phyloP scores from a whole-genome alignment of 192 early-diverging fungal genomes.

The Globomyces pollinis-pini region DNA sequence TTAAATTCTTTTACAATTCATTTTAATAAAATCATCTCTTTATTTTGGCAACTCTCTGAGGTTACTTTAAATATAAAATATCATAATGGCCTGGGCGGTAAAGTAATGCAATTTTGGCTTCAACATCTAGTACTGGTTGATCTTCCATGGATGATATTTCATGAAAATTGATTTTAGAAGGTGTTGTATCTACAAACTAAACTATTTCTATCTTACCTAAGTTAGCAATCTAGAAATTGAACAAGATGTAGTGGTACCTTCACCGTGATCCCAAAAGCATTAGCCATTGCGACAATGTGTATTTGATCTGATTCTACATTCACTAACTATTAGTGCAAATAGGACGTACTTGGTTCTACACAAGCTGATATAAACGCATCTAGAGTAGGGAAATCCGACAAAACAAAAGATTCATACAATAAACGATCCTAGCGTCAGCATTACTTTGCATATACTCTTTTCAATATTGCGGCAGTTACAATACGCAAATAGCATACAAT shows the following conservation, averaged over 20 bases:
- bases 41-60: too few species aligned
- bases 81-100: constrained; percentile 64
- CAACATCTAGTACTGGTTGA: constrained; percentile 10
- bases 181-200: constrained; percentile 16
- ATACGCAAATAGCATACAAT: constrained; percentile 45
- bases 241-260: too few species aligned
- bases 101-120: constrained; percentile 37
- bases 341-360: constrained; percentile 9
- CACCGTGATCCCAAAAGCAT: constrained; percentile 53
- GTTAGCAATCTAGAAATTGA: constrained; percentile 67
- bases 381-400: constrained; percentile 36
- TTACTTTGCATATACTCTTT: constrained; percentile 28
- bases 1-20: not conserved
- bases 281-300: constrained; percentile 68
- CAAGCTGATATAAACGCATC: constrained; percentile 18
- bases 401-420: constrained; percentile 46
- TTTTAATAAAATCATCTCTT: constrained; percentile 11
- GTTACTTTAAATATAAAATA: constrained; percentile 55
- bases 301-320: constrained; percentile 68
- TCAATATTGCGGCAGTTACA: constrained; percentile 41
- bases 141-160: constrained; percentile 62
- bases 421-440: constrained; percentile 29
- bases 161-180: constrained; percentile 53
- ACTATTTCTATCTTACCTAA: constrained; percentile 62
- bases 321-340: constrained; percentile 12